Evolutionary conservation across 352 stramenopile genomes (phyloP).

Genomic region (Phytophthora pistaciae): DNA sequence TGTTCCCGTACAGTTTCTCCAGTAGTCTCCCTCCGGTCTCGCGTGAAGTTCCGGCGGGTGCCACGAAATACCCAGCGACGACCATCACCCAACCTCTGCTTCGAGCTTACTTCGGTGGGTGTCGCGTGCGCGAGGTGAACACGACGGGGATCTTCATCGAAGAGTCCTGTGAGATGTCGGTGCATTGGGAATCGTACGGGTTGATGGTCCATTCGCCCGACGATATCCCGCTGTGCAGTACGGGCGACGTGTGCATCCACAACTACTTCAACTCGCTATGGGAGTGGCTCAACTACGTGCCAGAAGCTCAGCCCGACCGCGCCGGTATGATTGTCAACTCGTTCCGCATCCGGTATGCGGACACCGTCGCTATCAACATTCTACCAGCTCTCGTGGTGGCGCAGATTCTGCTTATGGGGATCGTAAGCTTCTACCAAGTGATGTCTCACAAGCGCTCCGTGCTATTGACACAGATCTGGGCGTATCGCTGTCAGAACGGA

Average conservation of each 20-base stretch:
- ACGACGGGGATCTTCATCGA: constrained; percentile 3
- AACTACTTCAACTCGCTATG: constrained; percentile 4
- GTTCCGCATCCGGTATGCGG: neutral
- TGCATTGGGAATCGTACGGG: neutral
- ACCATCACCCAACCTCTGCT: neutral
- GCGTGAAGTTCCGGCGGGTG: neutral
- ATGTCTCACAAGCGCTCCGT: constrained; percentile 3
- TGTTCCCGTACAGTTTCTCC: neutral
- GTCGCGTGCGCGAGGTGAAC: constrained; percentile 1
- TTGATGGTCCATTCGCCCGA: constrained; percentile 6
- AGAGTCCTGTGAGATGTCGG: neutral
- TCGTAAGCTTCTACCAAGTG: neutral
- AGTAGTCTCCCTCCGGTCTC: neutral
- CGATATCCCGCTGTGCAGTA: constrained; percentile 2
- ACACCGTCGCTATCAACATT: neutral
- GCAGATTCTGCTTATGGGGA: constrained; percentile 1
- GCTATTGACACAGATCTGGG: neutral
- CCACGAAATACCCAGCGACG: neutral
- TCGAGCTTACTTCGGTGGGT: neutral
- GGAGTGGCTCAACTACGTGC: constrained; percentile 1
- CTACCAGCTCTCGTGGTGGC: neutral
- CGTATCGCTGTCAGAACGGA: constrained; percentile 1
- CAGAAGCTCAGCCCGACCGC: neutral
- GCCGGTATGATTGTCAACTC: constrained; percentile 1
- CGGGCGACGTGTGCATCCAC: constrained; percentile 1